These are phyloP conservation scores for Diutina ranongensis DNA, from an alignment of 1,139 yeast genomes.

Conservation along the genomic window DNA sequence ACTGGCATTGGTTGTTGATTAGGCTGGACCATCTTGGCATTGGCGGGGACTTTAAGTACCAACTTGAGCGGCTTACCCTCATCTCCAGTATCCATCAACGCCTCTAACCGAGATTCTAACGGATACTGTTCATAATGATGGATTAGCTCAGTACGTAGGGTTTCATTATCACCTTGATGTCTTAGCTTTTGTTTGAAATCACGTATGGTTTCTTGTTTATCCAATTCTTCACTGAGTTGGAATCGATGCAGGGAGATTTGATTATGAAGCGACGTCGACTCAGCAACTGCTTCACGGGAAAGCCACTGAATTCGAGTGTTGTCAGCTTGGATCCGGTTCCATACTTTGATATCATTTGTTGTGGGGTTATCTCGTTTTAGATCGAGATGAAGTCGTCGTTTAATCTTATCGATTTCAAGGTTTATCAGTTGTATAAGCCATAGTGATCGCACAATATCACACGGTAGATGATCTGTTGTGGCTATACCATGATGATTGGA, in stretches of 20 bases:
- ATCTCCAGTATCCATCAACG: slow-evolving; percentile 18
- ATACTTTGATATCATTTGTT: background rate
- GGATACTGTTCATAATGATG: slow-evolving; percentile 27
- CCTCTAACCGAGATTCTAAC: slow-evolving; percentile 28
- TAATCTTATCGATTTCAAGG: slow-evolving; percentile 16
- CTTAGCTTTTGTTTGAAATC: slow-evolving; percentile 7
- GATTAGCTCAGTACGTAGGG: slow-evolving; percentile 21
- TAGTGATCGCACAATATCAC: slow-evolving; percentile 32
- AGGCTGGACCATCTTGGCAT: slow-evolving; percentile 7
- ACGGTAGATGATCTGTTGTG: slow-evolving; percentile 35
- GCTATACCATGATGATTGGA: slow-evolving; percentile 19
- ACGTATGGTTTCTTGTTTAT: slow-evolving; percentile 15
- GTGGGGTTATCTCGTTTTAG: slow-evolving; percentile 7
- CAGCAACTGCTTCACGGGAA: slow-evolving; percentile 22
- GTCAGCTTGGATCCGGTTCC: background rate
- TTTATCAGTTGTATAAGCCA: slow-evolving; percentile 36
- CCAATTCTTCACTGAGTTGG: slow-evolving; percentile 20
- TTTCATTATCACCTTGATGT: slow-evolving; percentile 9
- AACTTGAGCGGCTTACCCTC: slow-evolving; percentile 17
- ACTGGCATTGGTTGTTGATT: slow-evolving; percentile 4
- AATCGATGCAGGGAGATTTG: slow-evolving; percentile 24
- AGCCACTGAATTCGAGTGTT: slow-evolving; percentile 7
- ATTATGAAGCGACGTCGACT: slow-evolving; percentile 22
- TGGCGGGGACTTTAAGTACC: slow-evolving; percentile 15
- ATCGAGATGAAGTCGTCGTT: slow-evolving; percentile 13